Evolutionary conservation across 371 early-diverging fungal species (phyloP), one percentile per base, ranked within the genome.

Genomic region (Zancudomyces culisetae): DNA sequence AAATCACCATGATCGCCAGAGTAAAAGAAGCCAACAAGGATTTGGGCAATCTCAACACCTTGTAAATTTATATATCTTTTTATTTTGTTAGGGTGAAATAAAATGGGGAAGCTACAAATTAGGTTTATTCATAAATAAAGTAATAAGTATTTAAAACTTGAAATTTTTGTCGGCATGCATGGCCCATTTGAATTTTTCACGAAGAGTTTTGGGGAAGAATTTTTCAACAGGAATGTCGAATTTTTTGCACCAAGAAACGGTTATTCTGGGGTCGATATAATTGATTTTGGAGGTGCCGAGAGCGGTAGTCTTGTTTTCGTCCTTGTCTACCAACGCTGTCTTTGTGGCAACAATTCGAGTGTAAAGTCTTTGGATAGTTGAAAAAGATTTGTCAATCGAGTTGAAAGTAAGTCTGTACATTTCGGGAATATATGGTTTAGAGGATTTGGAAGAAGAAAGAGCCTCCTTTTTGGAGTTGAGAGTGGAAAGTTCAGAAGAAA

Each of bases 181-280:
- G 22, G 98, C 96, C 98, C 98, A 96, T 64, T 85, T 82, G 70
- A 97, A 97, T 70, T 97, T 97, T 22, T 89, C 88, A 18, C 84
- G 64, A 58, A 96, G 64, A 0, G 83, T 83, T 62, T 80, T 81
- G 68, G 78, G 84, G 59, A 94, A 93, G 35, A 94, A 85, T 70
- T 90, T 94, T 51, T 87, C 92, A 20, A 89, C 35, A 0, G 95
- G 93, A 2, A 97, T 90, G 45, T 78, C 70, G 59, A 83, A 62
- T 59, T 82, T 81, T 49, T 79, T 70, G 69, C 90, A 87, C 98
- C 98, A 97, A 22, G 90, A 85, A 21, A 79, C 78, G 8, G 90
- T 79, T 50, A 97, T 97, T 42, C 98, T 79, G 27, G 98, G 98
- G 61, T 97, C 98, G 56, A 95, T 91, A 69, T 97, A 97, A 70